Conservation (phyloP, 148 eudicot genomes). For the Simmondsia chinensis region DNA sequence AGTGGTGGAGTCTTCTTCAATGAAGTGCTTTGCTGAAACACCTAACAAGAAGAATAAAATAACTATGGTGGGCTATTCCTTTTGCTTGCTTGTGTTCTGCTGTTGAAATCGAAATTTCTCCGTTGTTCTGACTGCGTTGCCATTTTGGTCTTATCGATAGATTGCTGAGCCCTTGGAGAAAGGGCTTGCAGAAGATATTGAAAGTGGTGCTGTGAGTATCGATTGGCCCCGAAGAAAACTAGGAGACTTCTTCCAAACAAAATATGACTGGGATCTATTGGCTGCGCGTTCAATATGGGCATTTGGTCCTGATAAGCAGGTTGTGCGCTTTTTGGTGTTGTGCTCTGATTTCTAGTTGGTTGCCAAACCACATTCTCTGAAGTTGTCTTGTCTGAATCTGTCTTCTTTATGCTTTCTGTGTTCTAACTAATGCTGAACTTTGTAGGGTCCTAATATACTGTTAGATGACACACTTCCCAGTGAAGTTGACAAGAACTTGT, state of each 20-base stretch:
- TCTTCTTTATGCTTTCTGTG: background rate
- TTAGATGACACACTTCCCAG: slow-evolving; percentile 95
- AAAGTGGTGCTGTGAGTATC: slow-evolving; percentile 77
- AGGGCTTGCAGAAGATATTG: slow-evolving; percentile 98
- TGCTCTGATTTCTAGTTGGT: background rate
- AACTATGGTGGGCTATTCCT: slow-evolving; percentile 60
- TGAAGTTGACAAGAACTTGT: slow-evolving; percentile 89
- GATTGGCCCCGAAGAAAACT: slow-evolving; percentile 91
- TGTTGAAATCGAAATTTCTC: background rate
- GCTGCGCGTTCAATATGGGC: slow-evolving; percentile 99
- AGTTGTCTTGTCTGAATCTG: no score
- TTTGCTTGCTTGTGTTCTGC: background rate
- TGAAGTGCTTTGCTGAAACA: slow-evolving; percentile 99
- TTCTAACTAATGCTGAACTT: background rate
- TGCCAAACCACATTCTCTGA: no score
- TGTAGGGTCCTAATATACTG: slow-evolving; percentile 90
- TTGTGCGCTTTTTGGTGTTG: slow-evolving; percentile 1
- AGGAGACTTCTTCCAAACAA: slow-evolving; percentile 85
- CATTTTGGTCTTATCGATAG: slow-evolving; percentile 23
- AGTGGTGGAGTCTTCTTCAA: slow-evolving; percentile 91
- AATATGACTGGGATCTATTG: slow-evolving; percentile 97
- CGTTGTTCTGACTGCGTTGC: background rate
- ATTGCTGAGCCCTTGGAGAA: slow-evolving; percentile 96
- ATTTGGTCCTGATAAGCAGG: slow-evolving; percentile 99
- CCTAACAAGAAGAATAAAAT: slow-evolving; percentile 95